Evolutionary conservation across 2,329 filamentous ascomycete species (phyloP).

Genomic region (Colletotrichum zoysiae): DNA sequence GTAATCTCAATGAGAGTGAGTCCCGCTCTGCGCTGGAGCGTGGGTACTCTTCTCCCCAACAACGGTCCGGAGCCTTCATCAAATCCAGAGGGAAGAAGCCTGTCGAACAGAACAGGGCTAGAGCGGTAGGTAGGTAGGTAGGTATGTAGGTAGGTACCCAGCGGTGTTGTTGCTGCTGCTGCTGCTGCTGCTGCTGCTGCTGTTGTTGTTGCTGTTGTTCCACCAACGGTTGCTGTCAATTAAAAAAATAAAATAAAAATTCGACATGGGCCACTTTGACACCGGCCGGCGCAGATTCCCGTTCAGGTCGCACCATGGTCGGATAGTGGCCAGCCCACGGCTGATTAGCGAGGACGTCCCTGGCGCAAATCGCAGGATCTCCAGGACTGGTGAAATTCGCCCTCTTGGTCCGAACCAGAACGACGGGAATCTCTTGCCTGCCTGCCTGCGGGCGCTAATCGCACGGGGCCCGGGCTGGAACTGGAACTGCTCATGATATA

Average conservation of each 20-base stretch:
- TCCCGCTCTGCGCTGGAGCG: background rate
- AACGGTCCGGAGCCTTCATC: background rate
- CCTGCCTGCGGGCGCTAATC: background rate
- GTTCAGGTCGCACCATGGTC: conserved; percentile 39
- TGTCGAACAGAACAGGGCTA: conserved; percentile 21
- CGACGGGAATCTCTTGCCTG: conserved; percentile 2
- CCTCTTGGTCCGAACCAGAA: conserved; percentile 13
- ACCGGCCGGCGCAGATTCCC: conserved; percentile 34
- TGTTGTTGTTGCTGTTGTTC: no score
- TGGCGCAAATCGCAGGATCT: conserved; percentile 39
- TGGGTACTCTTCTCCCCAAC: background rate
- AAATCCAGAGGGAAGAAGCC: conserved; percentile 18
- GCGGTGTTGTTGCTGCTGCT: conserved; percentile 17
- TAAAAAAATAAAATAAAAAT: background rate
- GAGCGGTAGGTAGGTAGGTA: background rate
- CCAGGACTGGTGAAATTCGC: conserved; percentile 1
- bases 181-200: conserved; percentile 23
- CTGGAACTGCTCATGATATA: conserved; percentile 1
- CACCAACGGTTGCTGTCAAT: conserved; percentile 23
- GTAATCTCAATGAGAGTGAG: background rate
- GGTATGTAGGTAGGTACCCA: background rate
- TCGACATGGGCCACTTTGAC: conserved; percentile 24
- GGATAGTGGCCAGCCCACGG: conserved; percentile 34
- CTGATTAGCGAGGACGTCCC: conserved; percentile 42
- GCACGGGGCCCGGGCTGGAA: background rate